A percentile compares a stretch with the other conserved stretches of the same genome.
These are phyloP conservation scores for Coniferiporia weirii DNA, from an alignment of 1,284 basidiomycete species.

Conservation along the genomic window DNA sequence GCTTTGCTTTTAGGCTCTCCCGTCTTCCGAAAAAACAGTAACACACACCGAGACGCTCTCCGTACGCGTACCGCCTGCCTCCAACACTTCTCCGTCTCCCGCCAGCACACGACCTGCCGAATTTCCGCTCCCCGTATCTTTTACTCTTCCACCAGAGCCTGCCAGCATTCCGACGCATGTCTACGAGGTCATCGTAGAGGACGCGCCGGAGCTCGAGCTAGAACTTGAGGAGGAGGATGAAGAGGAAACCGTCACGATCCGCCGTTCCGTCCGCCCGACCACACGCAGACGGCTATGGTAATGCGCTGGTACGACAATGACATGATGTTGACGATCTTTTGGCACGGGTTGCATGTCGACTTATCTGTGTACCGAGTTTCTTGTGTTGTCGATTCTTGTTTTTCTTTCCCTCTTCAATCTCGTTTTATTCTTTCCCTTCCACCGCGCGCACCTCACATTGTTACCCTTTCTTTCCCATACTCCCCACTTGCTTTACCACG, in stretches of 20 bases:
- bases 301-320: not conserved
- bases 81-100: slow-evolving; percentile 57
- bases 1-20: slow-evolving; percentile 19
- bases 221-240: slow-evolving; percentile 7
- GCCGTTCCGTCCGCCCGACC: not conserved
- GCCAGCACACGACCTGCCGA: slow-evolving; percentile 73
- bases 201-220: slow-evolving; percentile 23
- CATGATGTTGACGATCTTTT: not conserved
- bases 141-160: slow-evolving; percentile 45
- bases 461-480: not conserved
- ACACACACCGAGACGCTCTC: slow-evolving; percentile 51
- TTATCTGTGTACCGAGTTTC: slow-evolving; percentile 7
- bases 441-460: not conserved
- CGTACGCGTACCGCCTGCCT: slow-evolving; percentile 54
- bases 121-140: slow-evolving; percentile 61
- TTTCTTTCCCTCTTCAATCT: not conserved
- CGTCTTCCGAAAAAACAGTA: slow-evolving; percentile 35
- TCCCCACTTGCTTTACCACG: not conserved
- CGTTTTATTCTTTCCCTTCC: not conserved
- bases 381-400: not conserved
- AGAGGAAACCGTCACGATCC: slow-evolving; percentile 15
- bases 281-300: slow-evolving; percentile 13
- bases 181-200: slow-evolving; percentile 59
- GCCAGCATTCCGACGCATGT: slow-evolving; percentile 64
- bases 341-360: not conserved